These are phyloP conservation scores for Nemophila menziesii DNA, from an alignment of 257 asterid species.

Conservation along the genomic window DNA sequence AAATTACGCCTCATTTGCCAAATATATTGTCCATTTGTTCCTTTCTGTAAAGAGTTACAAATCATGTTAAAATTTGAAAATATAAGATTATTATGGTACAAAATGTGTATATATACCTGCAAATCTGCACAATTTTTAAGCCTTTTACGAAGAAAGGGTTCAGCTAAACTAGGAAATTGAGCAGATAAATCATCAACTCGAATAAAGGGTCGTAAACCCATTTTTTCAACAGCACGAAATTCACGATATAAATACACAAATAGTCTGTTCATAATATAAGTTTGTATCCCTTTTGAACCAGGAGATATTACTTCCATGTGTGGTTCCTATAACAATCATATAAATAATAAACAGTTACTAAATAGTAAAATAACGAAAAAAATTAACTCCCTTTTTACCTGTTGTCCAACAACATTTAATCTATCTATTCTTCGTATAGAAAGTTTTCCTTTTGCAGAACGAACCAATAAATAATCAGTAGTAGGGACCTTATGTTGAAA, in stretches of 20 bases:
- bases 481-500: conserved; percentile 80
- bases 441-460: conserved; percentile 96
- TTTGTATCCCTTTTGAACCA: conserved; percentile 75
- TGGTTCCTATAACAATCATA: conserved; percentile 53
- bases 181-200: conserved; percentile 70
- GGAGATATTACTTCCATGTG: conserved; percentile 93
- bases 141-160: conserved; percentile 71
- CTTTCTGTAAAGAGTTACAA: conserved; percentile 62
- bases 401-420: conserved; percentile 96
- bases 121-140: conserved; percentile 78
- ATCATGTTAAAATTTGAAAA: too few species aligned
- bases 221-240: conserved; percentile 71
- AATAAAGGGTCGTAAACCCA: conserved; percentile 69
- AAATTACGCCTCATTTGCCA: conserved; percentile 87
- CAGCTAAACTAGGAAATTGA: conserved; percentile 74
- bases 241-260: conserved; percentile 82
- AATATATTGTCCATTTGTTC: conserved; percentile 53
- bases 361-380: conserved; percentile 5
- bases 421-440: conserved; percentile 97
- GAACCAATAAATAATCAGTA: conserved; percentile 88
- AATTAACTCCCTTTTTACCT: conserved; percentile 41
- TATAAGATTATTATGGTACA: neutral
- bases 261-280: conserved; percentile 78
- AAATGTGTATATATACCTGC: conserved; percentile 44
- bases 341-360: neutral